Evolutionary conservation across 768 basidiomycete species (phyloP).

Genomic region (Leccinum aurantiacum): DNA sequence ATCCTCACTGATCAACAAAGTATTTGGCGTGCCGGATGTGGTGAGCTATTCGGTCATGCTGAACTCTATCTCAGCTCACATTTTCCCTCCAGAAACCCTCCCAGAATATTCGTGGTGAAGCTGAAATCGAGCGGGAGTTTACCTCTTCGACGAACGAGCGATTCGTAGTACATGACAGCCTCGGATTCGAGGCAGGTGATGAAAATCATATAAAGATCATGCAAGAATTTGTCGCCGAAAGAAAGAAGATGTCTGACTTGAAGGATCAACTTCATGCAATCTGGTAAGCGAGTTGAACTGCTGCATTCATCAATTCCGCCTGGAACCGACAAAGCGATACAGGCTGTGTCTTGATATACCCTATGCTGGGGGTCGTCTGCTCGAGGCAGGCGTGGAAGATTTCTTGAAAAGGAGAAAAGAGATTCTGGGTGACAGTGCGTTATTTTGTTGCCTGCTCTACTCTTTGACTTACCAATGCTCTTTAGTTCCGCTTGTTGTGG

Average conservation of each 20-base stretch:
- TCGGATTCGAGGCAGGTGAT: constrained; percentile 18
- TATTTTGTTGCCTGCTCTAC: background rate
- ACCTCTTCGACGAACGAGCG: constrained; percentile 12
- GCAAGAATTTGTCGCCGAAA: constrained; percentile 3
- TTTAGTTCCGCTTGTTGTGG: constrained; percentile 10
- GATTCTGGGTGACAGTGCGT: constrained; percentile 10
- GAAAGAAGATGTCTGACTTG: constrained; percentile 1
- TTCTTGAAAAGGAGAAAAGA: constrained; percentile 7
- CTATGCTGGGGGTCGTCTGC: constrained; percentile 14
- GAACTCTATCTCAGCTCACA: background rate
- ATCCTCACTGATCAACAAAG: constrained; percentile 10
- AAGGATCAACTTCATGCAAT: constrained; percentile 15
- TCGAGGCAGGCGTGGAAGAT: constrained; percentile 14
- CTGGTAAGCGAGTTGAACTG: constrained; percentile 7
- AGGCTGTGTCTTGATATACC: constrained; percentile 22
- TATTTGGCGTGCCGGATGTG: constrained; percentile 14
- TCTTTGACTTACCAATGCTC: background rate
- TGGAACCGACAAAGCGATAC: background rate
- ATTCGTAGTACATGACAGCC: constrained; percentile 20
- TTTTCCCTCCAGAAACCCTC: constrained; percentile 7
- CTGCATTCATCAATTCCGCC: background rate
- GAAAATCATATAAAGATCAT: constrained; percentile 5
- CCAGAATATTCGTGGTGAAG: background rate
- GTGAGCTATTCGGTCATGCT: constrained; percentile 4
- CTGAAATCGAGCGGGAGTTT: constrained; percentile 18